Evolutionary conservation across 2,329 filamentous ascomycete species (phyloP).

Genomic region (Ilyonectria mors-panacis): DNA sequence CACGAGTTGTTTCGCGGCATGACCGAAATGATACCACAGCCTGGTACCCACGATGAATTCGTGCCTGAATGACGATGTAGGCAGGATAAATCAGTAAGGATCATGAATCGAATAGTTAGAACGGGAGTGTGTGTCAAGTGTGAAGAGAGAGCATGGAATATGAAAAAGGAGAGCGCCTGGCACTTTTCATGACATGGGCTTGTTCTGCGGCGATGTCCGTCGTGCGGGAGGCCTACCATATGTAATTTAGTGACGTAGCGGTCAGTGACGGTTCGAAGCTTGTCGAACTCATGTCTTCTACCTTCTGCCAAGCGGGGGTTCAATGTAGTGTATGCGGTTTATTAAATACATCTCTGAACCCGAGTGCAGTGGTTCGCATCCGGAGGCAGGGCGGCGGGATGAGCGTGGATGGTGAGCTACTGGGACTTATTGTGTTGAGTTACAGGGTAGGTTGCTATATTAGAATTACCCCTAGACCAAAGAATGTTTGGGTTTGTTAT

Average conservation of each 20-base stretch:
- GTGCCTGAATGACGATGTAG: neutral
- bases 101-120: neutral
- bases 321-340: too few relatives aligned
- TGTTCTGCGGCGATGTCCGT: neutral
- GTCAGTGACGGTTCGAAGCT: too few relatives aligned
- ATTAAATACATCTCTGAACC: too few relatives aligned
- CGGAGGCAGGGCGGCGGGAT: too few relatives aligned
- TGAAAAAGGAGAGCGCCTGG: neutral
- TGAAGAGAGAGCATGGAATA: neutral
- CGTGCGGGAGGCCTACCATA: neutral
- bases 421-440: too few relatives aligned
- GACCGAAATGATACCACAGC: neutral
- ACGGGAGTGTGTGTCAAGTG: neutral
- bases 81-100: neutral
- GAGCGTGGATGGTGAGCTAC: too few relatives aligned
- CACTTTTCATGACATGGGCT: neutral
- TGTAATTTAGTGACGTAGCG: neutral
- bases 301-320: too few relatives aligned
- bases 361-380: too few relatives aligned
- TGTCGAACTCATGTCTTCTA: too few relatives aligned
- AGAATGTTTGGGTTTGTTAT: too few relatives aligned
- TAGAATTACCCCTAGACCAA: too few relatives aligned
- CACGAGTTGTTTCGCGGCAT: conserved; percentile 11
- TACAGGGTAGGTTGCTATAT: too few relatives aligned
- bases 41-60: neutral